Evolutionary conservation across 805 yeast species (phyloP).

Genomic region (Kazachstania martiniae): DNA sequence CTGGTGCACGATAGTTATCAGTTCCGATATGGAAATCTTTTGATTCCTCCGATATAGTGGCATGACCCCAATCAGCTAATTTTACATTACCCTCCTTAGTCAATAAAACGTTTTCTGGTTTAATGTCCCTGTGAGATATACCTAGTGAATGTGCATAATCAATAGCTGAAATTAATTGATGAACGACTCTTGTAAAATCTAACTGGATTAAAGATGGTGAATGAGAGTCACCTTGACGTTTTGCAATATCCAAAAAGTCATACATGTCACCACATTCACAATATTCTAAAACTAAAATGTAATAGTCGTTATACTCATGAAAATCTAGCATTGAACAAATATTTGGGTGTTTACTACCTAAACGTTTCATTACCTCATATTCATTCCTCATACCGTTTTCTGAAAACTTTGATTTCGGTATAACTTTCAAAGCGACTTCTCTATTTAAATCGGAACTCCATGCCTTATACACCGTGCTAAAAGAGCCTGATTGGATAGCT

Average conservation of each 20-base stretch:
- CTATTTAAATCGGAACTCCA: constrained; percentile 12
- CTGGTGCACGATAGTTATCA: constrained; percentile 91
- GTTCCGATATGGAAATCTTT: constrained; percentile 47
- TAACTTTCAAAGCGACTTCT: constrained; percentile 24
- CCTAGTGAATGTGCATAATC: constrained; percentile 45
- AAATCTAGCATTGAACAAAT: constrained; percentile 48
- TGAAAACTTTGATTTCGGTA: constrained; percentile 13
- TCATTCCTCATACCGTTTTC: constrained; percentile 14
- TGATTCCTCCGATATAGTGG: constrained; percentile 31
- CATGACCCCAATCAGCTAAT: constrained; percentile 67
- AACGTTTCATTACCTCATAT: constrained; percentile 27
- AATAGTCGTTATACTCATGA: constrained; percentile 43
- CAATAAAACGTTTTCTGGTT: constrained; percentile 60
- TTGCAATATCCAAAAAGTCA: constrained; percentile 32
- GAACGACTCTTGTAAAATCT: constrained; percentile 31
- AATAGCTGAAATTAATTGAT: constrained; percentile 44
- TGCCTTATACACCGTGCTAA: constrained; percentile 25
- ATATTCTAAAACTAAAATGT: constrained; percentile 53
- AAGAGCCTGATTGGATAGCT: constrained; percentile 24
- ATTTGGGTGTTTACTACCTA: constrained; percentile 36
- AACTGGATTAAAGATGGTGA: constrained; percentile 9
- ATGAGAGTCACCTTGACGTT: constrained; percentile 8
- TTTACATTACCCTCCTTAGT: constrained; percentile 42
- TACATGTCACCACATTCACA: constrained; percentile 59
- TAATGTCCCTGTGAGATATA: constrained; percentile 59